phyloP scores from a whole-genome alignment of 805 yeast genomes.

The Kluyveromyces wickerhamii region DNA sequence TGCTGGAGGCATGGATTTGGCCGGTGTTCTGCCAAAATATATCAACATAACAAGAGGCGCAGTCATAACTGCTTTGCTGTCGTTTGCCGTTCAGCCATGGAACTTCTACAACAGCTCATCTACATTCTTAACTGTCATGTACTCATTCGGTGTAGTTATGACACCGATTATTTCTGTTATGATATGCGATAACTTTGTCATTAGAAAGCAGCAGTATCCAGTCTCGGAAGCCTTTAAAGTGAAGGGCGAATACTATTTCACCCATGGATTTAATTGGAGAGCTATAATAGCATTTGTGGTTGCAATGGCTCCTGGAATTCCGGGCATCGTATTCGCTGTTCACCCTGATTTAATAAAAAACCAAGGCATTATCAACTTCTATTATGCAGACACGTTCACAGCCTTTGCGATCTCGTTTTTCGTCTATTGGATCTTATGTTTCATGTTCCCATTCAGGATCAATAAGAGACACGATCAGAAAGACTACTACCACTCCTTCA shows the following conservation, averaged over 20 bases:
- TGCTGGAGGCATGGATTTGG: slow-evolving; percentile 39
- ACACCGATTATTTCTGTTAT: slow-evolving; percentile 34
- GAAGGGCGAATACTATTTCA: slow-evolving; percentile 32
- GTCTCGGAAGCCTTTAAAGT: slow-evolving; percentile 24
- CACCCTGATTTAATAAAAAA: slow-evolving; percentile 9
- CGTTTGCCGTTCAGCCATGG: slow-evolving; percentile 35
- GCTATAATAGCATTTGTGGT: slow-evolving; percentile 28
- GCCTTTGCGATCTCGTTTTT: slow-evolving; percentile 35
- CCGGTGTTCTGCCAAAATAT: slow-evolving; percentile 34
- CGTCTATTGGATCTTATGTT: slow-evolving; percentile 30
- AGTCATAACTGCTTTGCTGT: slow-evolving; percentile 27
- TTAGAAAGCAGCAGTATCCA: slow-evolving; percentile 31
- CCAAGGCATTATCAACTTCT: slow-evolving; percentile 37
- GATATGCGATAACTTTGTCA: slow-evolving; percentile 35
- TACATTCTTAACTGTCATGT: slow-evolving; percentile 33
- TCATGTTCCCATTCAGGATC: slow-evolving; percentile 32
- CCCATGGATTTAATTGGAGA: slow-evolving; percentile 34
- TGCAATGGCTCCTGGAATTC: slow-evolving; percentile 41
- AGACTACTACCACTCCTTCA: slow-evolving; percentile 35
- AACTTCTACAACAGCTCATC: slow-evolving; percentile 32
- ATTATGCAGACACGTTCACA: slow-evolving; percentile 37
- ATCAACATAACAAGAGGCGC: slow-evolving; percentile 37
- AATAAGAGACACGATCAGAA: slow-evolving; percentile 31
- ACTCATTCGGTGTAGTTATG: slow-evolving; percentile 33
- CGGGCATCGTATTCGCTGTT: slow-evolving; percentile 37